Evolutionary conservation across 106 monocot species (phyloP).

Genomic region (Allium cepa): DNA sequence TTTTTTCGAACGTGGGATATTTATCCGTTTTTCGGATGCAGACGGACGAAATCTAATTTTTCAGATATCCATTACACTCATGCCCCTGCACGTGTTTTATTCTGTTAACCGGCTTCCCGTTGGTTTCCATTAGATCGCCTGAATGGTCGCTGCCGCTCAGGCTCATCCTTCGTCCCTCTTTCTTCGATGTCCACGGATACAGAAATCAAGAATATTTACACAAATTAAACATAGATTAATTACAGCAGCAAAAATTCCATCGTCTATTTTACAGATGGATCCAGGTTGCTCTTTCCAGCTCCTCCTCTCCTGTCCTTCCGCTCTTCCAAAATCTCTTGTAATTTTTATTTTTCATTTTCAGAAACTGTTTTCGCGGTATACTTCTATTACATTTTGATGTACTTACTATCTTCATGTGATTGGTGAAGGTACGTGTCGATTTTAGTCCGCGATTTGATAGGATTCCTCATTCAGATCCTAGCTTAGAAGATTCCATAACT

Average conservation of each 20-base stretch:
- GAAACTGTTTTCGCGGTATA: no score
- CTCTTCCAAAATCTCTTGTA: conserved; percentile 13
- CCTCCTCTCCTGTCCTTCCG: conserved; percentile 19
- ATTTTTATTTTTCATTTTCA: no score
- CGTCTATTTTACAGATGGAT: background rate
- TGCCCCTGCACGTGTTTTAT: no score
- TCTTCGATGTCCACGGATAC: no score
- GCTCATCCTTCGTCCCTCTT: background rate
- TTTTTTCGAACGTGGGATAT: no score
- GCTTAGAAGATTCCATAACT: conserved; percentile 6
- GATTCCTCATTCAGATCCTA: conserved; percentile 14
- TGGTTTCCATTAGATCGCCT: background rate
- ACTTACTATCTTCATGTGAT: background rate
- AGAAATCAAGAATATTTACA: background rate
- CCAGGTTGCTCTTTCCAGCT: conserved; percentile 18
- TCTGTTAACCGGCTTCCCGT: background rate
- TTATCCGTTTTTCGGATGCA: no score
- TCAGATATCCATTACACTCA: no score
- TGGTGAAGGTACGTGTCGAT: conserved; percentile 10
- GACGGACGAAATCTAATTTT: no score
- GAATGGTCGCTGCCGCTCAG: background rate
- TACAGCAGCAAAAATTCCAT: background rate
- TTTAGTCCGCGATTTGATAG: conserved; percentile 4
- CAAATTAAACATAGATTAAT: background rate
- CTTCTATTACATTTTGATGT: background rate